phyloP scores from a whole-genome alignment of 257 asterid species.

The Nicotiana attenuata region DNA sequence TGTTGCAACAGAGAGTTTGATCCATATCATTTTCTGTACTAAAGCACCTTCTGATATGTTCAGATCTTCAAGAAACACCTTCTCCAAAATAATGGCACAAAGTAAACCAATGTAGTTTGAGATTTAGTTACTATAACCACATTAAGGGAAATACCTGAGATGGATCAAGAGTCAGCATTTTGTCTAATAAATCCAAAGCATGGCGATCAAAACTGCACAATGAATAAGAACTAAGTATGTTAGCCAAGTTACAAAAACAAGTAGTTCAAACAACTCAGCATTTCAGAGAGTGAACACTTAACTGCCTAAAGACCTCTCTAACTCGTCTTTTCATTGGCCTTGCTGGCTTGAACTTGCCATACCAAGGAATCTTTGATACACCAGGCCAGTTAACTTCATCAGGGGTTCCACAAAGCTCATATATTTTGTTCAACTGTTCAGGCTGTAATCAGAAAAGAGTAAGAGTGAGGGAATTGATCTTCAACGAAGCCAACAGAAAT shows the following conservation, averaged over 20 bases:
- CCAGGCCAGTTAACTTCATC: constrained; percentile 98
- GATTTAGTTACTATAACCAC: neutral
- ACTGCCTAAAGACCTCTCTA: constrained; percentile 85
- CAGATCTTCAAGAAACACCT: neutral
- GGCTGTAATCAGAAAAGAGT: constrained; percentile 41
- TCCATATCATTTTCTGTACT: neutral
- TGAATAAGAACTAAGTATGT: neutral
- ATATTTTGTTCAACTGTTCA: constrained; percentile 88
- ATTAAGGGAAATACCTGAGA: constrained; percentile 59
- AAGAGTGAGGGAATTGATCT: neutral
- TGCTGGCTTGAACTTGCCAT: constrained; percentile 85
- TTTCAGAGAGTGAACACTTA: constrained; percentile 32
- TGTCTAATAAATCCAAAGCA: constrained; percentile 89
- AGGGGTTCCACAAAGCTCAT: constrained; percentile 96
- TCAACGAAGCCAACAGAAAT: neutral
- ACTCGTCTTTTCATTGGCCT: constrained; percentile 78
- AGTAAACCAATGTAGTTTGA: neutral
- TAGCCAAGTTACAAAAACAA: neutral
- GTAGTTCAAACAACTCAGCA: neutral
- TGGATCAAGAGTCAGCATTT: constrained; percentile 92
- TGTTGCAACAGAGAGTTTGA: neutral
- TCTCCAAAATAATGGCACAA: neutral
- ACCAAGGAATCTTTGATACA: constrained; percentile 93
- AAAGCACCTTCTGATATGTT: neutral
- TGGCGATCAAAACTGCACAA: constrained; percentile 74